Conservation (phyloP, 306 rosid species). For the Lathyrus tuberosus region DNA sequence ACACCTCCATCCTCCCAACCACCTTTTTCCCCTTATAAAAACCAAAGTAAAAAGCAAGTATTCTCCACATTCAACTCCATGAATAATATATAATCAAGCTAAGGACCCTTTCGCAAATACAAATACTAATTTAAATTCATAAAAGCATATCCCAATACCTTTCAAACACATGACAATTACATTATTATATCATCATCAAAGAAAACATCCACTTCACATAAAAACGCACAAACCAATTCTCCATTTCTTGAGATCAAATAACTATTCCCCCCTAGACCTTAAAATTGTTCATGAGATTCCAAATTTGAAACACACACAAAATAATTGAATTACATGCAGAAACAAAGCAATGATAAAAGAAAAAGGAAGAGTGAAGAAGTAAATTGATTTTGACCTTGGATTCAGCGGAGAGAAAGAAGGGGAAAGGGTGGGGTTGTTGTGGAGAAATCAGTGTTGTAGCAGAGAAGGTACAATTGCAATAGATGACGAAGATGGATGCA, state of each 20-base stretch:
- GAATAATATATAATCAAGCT: constrained; percentile 17
- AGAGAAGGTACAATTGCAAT: constrained; percentile 45
- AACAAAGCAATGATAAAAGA: background rate
- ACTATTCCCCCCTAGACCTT: constrained; percentile 1
- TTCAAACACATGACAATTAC: constrained; percentile 13
- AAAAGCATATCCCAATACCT: constrained; percentile 17
- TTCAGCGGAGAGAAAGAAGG: constrained; percentile 7
- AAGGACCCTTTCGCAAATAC: background rate
- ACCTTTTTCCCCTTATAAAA: constrained; percentile 2
- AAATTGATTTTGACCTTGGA: constrained; percentile 34
- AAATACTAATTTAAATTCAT: constrained; percentile 13
- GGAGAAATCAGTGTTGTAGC: constrained; percentile 33
- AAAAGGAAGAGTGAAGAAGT: background rate
- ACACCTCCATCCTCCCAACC: background rate
- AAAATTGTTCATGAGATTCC: constrained; percentile 10
- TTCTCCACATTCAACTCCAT: constrained; percentile 30
- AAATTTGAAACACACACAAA: constrained; percentile 26
- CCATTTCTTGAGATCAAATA: constrained; percentile 11
- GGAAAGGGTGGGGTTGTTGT: constrained; percentile 9
- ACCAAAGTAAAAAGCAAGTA: background rate
- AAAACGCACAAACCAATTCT: background rate
- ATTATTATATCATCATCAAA: constrained; percentile 13
- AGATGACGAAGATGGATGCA: constrained; percentile 50
- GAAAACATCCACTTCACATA: constrained; percentile 21
- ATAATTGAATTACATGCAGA: constrained; percentile 41